These are phyloP conservation scores for Boletus insuetus DNA, from an alignment of 768 basidiomycete genomes.

Conservation along the genomic window DNA sequence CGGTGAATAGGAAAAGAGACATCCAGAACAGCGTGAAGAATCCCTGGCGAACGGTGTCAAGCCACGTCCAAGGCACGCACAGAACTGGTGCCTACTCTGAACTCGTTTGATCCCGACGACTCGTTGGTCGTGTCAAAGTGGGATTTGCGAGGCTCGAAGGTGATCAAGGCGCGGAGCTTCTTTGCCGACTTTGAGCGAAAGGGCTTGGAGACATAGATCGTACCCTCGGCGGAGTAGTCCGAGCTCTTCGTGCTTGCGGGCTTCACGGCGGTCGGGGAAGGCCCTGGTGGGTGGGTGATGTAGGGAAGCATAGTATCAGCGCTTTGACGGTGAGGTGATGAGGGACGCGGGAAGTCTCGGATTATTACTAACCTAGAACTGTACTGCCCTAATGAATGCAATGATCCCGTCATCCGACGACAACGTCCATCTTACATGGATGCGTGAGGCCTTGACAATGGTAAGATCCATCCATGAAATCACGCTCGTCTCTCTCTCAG, in stretches of 20 bases:
- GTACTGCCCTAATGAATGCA: too few species aligned
- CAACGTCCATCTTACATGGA: slow-evolving; percentile 56
- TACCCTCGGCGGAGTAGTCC: slow-evolving; percentile 54
- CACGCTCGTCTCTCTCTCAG: slow-evolving; percentile 4
- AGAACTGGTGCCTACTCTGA: slow-evolving; percentile 50
- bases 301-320: slow-evolving; percentile 3
- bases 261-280: slow-evolving; percentile 14
- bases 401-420: background rate
- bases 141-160: slow-evolving; percentile 84
- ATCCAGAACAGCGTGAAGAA: slow-evolving; percentile 97
- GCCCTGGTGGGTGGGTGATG: slow-evolving; percentile 3
- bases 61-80: slow-evolving; percentile 1
- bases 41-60: slow-evolving; percentile 48
- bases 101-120: slow-evolving; percentile 73
- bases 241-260: background rate
- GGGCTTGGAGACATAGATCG: slow-evolving; percentile 71
- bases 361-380: too few species aligned
- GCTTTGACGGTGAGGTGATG: background rate
- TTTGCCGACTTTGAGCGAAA: slow-evolving; percentile 72
- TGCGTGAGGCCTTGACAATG: slow-evolving; percentile 83
- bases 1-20: slow-evolving; percentile 76
- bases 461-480: slow-evolving; percentile 35
- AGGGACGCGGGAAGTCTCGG: too few species aligned
- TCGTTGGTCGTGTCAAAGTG: slow-evolving; percentile 82
- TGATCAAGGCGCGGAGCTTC: slow-evolving; percentile 77